Percentiles rank a stretch among this genome's conserved stretches.
Evolutionary conservation across 345 rosid genomes (phyloP).

Genomic region (Eucalyptus sideroxylon): DNA sequence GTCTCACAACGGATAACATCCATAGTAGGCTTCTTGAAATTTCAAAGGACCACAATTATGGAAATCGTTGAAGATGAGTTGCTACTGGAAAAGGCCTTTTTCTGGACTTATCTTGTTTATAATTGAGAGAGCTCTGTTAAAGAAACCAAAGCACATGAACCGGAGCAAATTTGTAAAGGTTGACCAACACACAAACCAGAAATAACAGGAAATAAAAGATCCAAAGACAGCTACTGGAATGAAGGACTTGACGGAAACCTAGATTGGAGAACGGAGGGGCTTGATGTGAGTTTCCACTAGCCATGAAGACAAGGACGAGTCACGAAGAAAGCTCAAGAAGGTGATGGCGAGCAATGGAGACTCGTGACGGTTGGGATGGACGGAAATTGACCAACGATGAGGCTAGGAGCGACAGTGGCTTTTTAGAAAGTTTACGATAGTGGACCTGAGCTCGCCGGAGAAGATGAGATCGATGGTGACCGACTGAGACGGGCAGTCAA

Average conservation of each 20-base stretch:
- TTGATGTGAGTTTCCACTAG: neutral
- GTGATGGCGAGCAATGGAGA: neutral
- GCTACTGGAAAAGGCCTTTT: neutral
- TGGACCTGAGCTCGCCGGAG: neutral
- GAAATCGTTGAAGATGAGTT: neutral
- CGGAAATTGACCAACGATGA: too few relatives aligned
- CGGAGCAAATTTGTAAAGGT: neutral
- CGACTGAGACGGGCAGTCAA: neutral
- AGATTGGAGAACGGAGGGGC: neutral
- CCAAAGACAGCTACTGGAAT: neutral
- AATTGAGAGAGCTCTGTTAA: neutral
- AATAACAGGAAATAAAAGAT: neutral
- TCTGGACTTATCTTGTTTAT: too few relatives aligned
- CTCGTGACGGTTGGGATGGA: neutral
- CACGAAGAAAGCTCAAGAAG: neutral
- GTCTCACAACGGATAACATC: neutral
- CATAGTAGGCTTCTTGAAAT: neutral
- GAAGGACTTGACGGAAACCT: neutral
- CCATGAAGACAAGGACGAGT: neutral
- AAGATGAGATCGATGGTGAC: neutral
- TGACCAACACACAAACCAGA: neutral
- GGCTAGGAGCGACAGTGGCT: neutral
- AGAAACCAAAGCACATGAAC: neutral
- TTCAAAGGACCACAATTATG: neutral
- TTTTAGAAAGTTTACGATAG: neutral